Base-by-base conservation (phyloP, 257 asterid species). In the Hygrophila difformis region DNA sequence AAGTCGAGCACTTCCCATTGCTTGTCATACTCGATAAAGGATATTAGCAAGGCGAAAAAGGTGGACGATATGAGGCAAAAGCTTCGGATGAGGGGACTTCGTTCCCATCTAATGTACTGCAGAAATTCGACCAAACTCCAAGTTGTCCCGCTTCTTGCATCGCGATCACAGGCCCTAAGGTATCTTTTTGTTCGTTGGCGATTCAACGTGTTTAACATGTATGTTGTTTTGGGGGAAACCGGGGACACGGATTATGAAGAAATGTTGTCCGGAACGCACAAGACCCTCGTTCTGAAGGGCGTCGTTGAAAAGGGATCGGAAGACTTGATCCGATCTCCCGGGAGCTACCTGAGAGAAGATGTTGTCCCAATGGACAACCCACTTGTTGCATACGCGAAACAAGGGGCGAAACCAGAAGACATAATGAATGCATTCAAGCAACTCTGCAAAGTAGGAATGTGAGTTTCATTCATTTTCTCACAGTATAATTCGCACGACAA, bases 121-220 rank as follows among this genome's bases (percentile, higher is more conserved):
- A 74, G 94, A 70, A 81, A 78, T 65, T 78, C 87, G 3, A 83
- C 93, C 16, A 74, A 83, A 66, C 71, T 87, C 83, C 94, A 83
- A 72, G 88, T 67, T 1, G 43, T 87, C 53, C 97, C 97, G 44
- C 80, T 87, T 15, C 84, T 80, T 22, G 97, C 97, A 11, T 87
- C 97, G 21, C 82, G 95, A 19, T 68, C 97, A 17, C 93, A 83
- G 60, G 97, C 95, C n/a, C 93, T 87, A 60, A 80, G 96, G 31
- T 26, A 83, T 57, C 78, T 87, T 1, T 83, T 83, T 51, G 97
- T 87, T 3, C 84, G 95, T 14, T 80, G 97, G 97, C 66, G 87
- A 53, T 47, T 87, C 51, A 82, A 80, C 12, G 85, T 87, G 48
- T 76, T 91, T 5, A 80, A 83, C 41, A 77, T 83, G 94, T 71